phyloP scores from a whole-genome alignment of 768 basidiomycete species.

The Boletus insuetus region DNA sequence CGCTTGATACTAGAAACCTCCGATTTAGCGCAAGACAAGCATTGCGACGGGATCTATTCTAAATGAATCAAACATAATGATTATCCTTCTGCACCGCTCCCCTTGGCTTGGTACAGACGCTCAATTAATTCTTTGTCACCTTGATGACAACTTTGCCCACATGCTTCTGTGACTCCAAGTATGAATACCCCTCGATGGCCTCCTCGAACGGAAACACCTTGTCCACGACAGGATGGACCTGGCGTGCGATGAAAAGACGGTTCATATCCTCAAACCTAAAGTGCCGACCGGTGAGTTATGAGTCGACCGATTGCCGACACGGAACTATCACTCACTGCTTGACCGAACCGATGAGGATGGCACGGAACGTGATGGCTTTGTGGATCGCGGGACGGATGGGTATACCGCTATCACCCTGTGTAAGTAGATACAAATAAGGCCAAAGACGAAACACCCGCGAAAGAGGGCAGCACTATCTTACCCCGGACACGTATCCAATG shows the following conservation, averaged over 20 bases:
- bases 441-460: no score
- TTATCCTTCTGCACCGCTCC: neutral
- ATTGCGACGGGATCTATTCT: neutral
- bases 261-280: conserved; percentile 53
- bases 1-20: no score
- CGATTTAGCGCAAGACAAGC: no score
- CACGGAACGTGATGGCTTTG: conserved; percentile 44
- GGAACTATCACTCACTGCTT: conserved; percentile 42
- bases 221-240: conserved; percentile 51
- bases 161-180: conserved; percentile 53
- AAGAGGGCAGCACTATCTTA: conserved; percentile 10
- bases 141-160: conserved; percentile 60
- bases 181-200: conserved; percentile 48
- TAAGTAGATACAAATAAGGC: neutral
- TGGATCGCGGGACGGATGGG: conserved; percentile 37
- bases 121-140: conserved; percentile 29
- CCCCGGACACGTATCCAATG: conserved; percentile 51
- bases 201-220: conserved; percentile 58
- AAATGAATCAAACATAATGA: neutral
- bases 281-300: neutral
- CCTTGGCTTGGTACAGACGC: neutral
- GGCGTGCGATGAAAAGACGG: conserved; percentile 42
- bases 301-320: neutral
- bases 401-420: conserved; percentile 25
- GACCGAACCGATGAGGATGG: conserved; percentile 56